Conservation (phyloP, 2,329 filamentous ascomycete genomes). For the Davidsoniella australis region DNA sequence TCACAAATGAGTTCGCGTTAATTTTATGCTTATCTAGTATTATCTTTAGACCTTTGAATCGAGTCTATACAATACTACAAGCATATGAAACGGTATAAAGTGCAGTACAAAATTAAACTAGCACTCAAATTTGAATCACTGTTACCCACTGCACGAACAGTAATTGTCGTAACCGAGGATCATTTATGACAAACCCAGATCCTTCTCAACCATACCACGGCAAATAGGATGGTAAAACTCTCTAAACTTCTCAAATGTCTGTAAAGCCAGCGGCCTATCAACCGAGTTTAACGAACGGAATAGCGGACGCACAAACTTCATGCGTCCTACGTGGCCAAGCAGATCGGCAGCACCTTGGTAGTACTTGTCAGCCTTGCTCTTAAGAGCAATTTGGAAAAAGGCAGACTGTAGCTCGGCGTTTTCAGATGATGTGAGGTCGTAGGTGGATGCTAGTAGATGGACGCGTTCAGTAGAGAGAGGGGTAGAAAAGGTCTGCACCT, state of each 20-base stretch:
- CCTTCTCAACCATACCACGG: conserved; percentile 70
- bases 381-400: conserved; percentile 65
- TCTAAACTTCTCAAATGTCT: conserved; percentile 73
- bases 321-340: conserved; percentile 68
- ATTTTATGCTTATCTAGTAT: background rate
- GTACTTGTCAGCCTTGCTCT: conserved; percentile 50
- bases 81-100: no score
- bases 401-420: conserved; percentile 77
- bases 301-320: conserved; percentile 91
- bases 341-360: conserved; percentile 58
- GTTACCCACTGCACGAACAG: no score
- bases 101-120: no score
- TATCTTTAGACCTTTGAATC: background rate
- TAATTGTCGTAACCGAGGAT: no score
- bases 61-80: background rate
- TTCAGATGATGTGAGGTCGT: conserved; percentile 54
- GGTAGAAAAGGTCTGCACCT: conserved; percentile 48
- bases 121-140: no score
- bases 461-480: conserved; percentile 49
- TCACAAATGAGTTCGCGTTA: no score
- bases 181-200: conserved; percentile 31
- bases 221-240: conserved; percentile 96
- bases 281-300: conserved; percentile 60
- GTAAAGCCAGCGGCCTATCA: conserved; percentile 55
- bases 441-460: conserved; percentile 54